Evolutionary conservation across 139 green algal species (phyloP), one percentile per base, ranked within the genome.

Genomic region (Ulvella scutata): DNA sequence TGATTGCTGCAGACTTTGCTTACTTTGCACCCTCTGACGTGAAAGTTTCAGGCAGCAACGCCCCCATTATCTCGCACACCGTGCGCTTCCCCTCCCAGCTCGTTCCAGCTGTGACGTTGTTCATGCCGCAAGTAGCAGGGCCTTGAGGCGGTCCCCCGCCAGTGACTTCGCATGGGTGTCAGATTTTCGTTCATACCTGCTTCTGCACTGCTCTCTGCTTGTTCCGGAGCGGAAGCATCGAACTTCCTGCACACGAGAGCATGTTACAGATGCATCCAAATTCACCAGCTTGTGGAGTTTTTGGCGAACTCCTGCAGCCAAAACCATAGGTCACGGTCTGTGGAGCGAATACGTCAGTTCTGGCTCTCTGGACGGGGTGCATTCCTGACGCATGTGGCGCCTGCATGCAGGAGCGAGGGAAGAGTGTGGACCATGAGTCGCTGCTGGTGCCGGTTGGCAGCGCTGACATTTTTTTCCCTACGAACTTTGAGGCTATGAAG

Each of bases 401-500:
- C n/a, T 67, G 51, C 40, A 3, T 31, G 31, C 77, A 89, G 87
- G 67, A 79, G 3, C 78, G 76, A 21, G 90, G 90, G 7, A 61
- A 60, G 21, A 90, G 87, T 2, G 43, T 37, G 43, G 85, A 88
- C 62, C 81, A 90, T 43, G 72, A 81, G 60, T 83, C 76, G 0
- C 21, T 88, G 13, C 51, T 85, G 2, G 81, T 88, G 38, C 85
- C 81, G 13, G 85, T 81, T 81, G 85, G 85, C 4, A 74, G 35
- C 9, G 83, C 85, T 7, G 92, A 97, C 79, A 94, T 96, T 29
- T 97, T 97, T 81, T 97, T 96, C 78, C 92, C 92, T 0, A 94
- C 89, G 33, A 81, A 96, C 59, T 97, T 97, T 76, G 67, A 84
- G 1, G 76, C 86, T 36, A 79, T 96, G 29, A 67, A 62, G 23